A percentile compares a stretch with the other conserved stretches of the same genome.
These are phyloP conservation scores for Conticribra guillardii DNA, from an alignment of 108 stramenopile genomes.

Conservation along the genomic window DNA sequence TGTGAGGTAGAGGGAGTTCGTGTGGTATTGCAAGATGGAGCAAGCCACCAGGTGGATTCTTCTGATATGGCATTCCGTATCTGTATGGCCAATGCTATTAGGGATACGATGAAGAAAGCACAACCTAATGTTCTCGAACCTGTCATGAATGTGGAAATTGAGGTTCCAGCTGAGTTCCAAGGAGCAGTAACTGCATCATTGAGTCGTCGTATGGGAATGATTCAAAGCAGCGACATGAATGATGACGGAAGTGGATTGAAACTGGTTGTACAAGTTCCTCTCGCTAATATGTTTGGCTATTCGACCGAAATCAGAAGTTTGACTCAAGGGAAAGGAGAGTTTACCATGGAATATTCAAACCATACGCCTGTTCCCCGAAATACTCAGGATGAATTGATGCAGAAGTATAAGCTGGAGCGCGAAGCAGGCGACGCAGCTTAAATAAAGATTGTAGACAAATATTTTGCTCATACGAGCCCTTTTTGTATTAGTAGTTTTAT, in stretches of 20 bases:
- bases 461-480: too few species aligned
- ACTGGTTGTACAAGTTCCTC: constrained; percentile 91
- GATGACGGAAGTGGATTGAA: constrained; percentile 91
- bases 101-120: constrained; percentile 88
- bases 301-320: constrained; percentile 93
- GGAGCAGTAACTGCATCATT: constrained; percentile 94
- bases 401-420: constrained; percentile 80
- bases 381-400: constrained; percentile 88
- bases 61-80: constrained; percentile 98
- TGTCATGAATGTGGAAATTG: constrained; percentile 94
- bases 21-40: constrained; percentile 94
- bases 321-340: constrained; percentile 99
- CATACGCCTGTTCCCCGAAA: constrained; percentile 88
- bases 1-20: constrained; percentile 92
- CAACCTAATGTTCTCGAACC: constrained; percentile 93
- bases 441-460: too few species aligned
- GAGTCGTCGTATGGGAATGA: constrained; percentile 94
- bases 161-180: constrained; percentile 96
- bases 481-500: too few species aligned
- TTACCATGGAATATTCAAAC: constrained; percentile 97
- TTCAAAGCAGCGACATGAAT: constrained; percentile 90
- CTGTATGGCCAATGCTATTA: constrained; percentile 92
- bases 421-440: constrained; percentile 63
- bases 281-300: constrained; percentile 97
- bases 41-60: constrained; percentile 97